Conservation (phyloP, 2,329 filamentous ascomycete species). For the Colletotrichum tanaceti region DNA sequence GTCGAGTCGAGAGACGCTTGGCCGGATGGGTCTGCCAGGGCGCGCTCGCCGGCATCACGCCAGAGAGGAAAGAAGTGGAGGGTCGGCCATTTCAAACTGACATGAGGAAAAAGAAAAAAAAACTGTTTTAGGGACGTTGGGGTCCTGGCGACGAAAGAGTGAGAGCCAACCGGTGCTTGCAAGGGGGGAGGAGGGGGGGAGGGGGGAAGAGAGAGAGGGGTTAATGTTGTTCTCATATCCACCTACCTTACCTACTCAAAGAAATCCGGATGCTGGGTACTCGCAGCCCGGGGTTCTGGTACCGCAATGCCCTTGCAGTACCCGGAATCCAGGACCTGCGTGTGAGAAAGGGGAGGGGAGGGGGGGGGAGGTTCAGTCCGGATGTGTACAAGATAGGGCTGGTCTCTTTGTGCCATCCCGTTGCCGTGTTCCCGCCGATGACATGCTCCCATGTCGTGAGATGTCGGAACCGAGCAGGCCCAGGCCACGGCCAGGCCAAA, state of each 20-base stretch:
- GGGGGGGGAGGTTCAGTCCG: not conserved
- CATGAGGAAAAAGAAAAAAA: constrained; percentile 6
- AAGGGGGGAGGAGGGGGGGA: not conserved
- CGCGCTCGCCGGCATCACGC: not conserved
- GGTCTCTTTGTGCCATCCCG: not conserved
- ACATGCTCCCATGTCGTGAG: not conserved
- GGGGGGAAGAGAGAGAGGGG: too few relatives aligned
- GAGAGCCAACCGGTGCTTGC: not conserved
- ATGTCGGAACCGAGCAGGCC: not conserved
- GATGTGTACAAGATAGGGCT: constrained; percentile 8
- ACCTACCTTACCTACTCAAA: too few relatives aligned
- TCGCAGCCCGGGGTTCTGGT: constrained; percentile 2
- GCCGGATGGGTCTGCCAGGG: constrained; percentile 1
- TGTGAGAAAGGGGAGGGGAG: not conserved
- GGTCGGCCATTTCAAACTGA: not conserved
- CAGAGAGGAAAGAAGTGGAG: constrained; percentile 23
- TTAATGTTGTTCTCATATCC: not conserved
- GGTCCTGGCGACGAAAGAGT: not conserved
- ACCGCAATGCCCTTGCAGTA: not conserved
- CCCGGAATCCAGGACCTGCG: not conserved
- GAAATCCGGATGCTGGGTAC: not conserved
- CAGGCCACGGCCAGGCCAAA: too few relatives aligned
- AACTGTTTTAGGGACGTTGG: not conserved
- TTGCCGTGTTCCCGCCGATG: not conserved
- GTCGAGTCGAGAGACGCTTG: not conserved